Percentiles rank a stretch among this genome's conserved stretches.
Evolutionary conservation across 202 grass and related monocot genomes (phyloP).

Genomic region (Bolboschoenoplectus hybrid): DNA sequence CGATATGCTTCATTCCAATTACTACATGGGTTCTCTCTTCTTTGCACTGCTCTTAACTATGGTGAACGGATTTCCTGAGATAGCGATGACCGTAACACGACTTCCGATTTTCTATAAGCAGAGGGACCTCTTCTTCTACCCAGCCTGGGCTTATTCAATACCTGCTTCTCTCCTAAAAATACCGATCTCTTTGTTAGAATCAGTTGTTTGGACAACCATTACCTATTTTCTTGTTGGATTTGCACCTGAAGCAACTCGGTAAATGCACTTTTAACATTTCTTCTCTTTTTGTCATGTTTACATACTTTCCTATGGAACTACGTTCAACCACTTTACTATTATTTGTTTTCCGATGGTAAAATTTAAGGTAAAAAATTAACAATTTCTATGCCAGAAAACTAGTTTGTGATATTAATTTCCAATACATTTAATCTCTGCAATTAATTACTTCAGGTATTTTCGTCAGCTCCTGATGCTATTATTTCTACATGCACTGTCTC

Average conservation of each 20-base stretch:
- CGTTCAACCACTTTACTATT: not conserved
- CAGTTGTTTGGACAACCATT: slow-evolving; percentile 76
- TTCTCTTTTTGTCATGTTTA: slow-evolving; percentile 2
- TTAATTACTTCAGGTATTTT: slow-evolving; percentile 52
- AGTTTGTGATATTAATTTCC: not conserved
- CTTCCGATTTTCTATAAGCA: slow-evolving; percentile 81
- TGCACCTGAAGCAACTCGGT: slow-evolving; percentile 66
- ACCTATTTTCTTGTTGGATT: slow-evolving; percentile 90
- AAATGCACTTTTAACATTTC: slow-evolving; percentile 6
- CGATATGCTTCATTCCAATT: slow-evolving; percentile 65
- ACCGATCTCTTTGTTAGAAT: slow-evolving; percentile 70
- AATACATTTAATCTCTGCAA: slow-evolving; percentile 14
- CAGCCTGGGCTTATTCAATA: slow-evolving; percentile 85
- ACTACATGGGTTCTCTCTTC: slow-evolving; percentile 81
- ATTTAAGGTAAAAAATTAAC: not conserved
- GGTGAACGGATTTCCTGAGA: slow-evolving; percentile 77
- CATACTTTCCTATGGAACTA: not conserved
- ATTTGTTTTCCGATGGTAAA: not conserved
- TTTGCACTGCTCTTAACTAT: slow-evolving; percentile 60
- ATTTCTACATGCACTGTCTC: slow-evolving; percentile 51
- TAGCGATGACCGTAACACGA: slow-evolving; percentile 61
- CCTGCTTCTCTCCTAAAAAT: slow-evolving; percentile 71
- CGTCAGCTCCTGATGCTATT: slow-evolving; percentile 66
- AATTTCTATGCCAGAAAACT: not conserved
- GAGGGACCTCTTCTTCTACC: slow-evolving; percentile 78